Evolutionary conservation across 192 early-diverging fungal genomes (phyloP), one percentile per base, ranked within the genome.

Genomic region (Backusella macrospora): DNA sequence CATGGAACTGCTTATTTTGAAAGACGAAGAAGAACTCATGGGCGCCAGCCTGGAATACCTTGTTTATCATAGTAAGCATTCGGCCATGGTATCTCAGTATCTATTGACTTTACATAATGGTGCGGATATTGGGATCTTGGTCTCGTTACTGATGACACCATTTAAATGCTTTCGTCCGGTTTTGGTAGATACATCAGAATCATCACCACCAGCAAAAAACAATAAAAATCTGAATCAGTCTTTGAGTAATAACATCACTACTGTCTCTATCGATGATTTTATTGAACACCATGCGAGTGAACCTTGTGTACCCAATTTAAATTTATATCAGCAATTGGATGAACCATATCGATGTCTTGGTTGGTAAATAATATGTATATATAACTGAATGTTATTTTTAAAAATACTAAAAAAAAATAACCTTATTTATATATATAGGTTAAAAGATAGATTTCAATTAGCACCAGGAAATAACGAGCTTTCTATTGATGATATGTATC

Each of bases 21-120:
- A 90, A 21, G 45, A 69, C 14, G 86, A 93, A 29, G 90, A 93
- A 38, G 90, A 89, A 48, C 70, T 89, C 16, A 78, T 93, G 18
- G 86, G 90, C 13, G 81, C 84, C 2, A 82, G 80, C 62, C 78
- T 93, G 66, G 93, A 95, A 71, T 93, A 87, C 71, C 78, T 92
- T 6, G 92, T 92, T 72, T 81, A 89, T 73, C 92, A 83, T 73
- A 83, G 90, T 29, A 78, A 77, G 45, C 73, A 86, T 21, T 81
- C 83, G 34, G 78, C 78, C 5, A 74, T 83, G 1, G 79, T 84
- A 2, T 71, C 80, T 29, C 76, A 78, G 12, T 82, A 84, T 23
- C 75, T 89, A 18, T 67, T 81, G n/a, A 71, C 80, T 55, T 67
- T 66, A 37, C 78, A 81, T 52, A 79, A 85, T 34, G 86, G 84